Base-by-base conservation (phyloP, 257 asterid genomes). In the Salvia hispanica region DNA sequence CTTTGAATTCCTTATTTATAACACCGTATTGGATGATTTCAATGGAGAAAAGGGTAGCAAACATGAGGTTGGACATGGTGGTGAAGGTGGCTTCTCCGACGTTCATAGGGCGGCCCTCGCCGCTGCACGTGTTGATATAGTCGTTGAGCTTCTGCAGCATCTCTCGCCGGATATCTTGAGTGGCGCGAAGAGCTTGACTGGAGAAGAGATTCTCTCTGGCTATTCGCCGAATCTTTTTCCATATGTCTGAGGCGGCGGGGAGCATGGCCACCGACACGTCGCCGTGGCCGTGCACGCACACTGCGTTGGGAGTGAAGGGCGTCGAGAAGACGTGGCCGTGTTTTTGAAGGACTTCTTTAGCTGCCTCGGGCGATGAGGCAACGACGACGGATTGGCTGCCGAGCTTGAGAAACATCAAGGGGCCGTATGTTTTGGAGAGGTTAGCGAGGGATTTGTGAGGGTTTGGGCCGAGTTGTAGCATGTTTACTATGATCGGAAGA, bases 21-120 rank as follows among this genome's bases (percentile, higher is more conserved):
- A 1, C 34, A 31, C 39, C 66, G 39, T 25, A 61, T 4, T 53
- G 1, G 37, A 7, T 6, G 9, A 4, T 0, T 0, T 58, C 48
- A 1, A 15, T 1, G 7, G 64, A 58, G 64, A 58, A 39, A 1
- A 58, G 46, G 14, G 64, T 58, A 0, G 48, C 3, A n/a, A 37
- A 58, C 14, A 58, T 37, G n/a, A 58, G 64, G 47, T 58, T 58
- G 48, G 5, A 15, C 64, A 58, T 34, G 48, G 64, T 58, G 47
- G 33, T 39, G 47, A 39, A 58, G 28, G 48, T 39, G 33, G 64
- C 64, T 0, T 58, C 48, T 3, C 64, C 47, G 28, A 58, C 33
- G 48, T 37, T 14, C 48, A 58, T 39, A 5, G 13, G 33, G 1
- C n/a, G 9, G 46, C 64, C 47, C 3, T 37, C 47, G 31, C 5